Conservation (phyloP, 768 basidiomycete genomes). For the Boletus coccyginus region DNA sequence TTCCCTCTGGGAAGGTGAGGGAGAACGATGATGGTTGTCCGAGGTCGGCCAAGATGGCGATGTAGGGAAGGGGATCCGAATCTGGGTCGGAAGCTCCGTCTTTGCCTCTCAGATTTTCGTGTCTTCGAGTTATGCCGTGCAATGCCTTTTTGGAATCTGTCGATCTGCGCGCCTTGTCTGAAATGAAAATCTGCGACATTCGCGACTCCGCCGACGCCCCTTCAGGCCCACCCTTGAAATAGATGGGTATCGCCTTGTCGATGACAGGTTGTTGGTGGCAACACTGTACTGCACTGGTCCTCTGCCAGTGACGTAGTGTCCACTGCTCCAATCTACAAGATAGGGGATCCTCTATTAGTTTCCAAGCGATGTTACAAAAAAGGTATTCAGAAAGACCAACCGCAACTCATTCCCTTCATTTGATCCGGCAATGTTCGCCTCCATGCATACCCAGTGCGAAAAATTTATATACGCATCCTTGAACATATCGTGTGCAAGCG, state of each 20-base stretch:
- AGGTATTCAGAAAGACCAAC: neutral
- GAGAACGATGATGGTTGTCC: neutral
- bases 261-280: conserved; percentile 7
- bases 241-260: conserved; percentile 12
- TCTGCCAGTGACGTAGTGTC: no score
- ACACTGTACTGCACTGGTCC: conserved; percentile 7
- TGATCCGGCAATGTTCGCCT: neutral
- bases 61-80: neutral
- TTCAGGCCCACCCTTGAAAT: neutral
- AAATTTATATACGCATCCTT: no score
- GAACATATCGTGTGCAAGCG: neutral
- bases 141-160: neutral
- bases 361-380: neutral
- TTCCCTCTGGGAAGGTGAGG: neutral
- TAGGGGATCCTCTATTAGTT: neutral
- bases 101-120: neutral
- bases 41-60: conserved; percentile 5
- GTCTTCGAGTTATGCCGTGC: neutral
- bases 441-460: no score
- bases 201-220: neutral
- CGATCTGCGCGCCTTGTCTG: conserved; percentile 7
- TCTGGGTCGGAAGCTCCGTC: neutral
- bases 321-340: neutral
- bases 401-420: neutral
- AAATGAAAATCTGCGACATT: conserved; percentile 19